Conservation (phyloP, 23 red algal genomes). For the Gracilaria caudata region DNA sequence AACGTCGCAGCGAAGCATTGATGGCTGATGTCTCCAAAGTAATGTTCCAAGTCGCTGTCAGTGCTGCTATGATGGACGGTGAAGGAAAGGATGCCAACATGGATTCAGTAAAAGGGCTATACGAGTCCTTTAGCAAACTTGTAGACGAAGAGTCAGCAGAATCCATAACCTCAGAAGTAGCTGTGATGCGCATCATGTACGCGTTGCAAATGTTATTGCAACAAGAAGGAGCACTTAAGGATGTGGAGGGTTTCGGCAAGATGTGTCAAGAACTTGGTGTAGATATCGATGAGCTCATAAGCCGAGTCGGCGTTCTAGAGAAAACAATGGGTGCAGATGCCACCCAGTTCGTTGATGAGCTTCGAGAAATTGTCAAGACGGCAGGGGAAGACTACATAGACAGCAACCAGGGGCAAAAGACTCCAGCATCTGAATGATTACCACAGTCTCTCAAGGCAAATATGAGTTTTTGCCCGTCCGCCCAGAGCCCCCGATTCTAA, state of each 20-base stretch:
- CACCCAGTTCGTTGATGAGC: slow-evolving; percentile 77
- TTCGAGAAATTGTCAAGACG: slow-evolving; percentile 45
- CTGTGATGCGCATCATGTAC: slow-evolving; percentile 88
- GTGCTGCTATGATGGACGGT: slow-evolving; percentile 77
- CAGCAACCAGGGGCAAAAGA: background rate
- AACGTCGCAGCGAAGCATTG: slow-evolving; percentile 53
- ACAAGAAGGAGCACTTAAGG: slow-evolving; percentile 63
- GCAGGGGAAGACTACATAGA: slow-evolving; percentile 3
- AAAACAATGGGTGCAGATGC: slow-evolving; percentile 85
- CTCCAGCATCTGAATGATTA: slow-evolving; percentile 1
- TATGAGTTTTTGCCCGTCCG: background rate
- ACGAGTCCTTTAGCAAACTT: slow-evolving; percentile 66
- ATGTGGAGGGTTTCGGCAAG: slow-evolving; percentile 62
- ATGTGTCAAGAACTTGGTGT: slow-evolving; percentile 90
- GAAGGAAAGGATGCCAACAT: slow-evolving; percentile 46
- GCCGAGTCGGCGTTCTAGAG: slow-evolving; percentile 66
- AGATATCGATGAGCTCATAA: slow-evolving; percentile 75
- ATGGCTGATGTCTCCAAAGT: slow-evolving; percentile 81
- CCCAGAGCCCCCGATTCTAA: background rate
- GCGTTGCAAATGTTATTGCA: slow-evolving; percentile 81
- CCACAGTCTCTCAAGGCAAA: background rate
- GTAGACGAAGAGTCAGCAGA: slow-evolving; percentile 70
- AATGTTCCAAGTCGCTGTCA: slow-evolving; percentile 89
- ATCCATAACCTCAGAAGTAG: slow-evolving; percentile 81
- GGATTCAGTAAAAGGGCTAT: slow-evolving; percentile 69